phyloP scores from a whole-genome alignment of 2,329 filamentous ascomycete species.

The Clarireedia paspali region DNA sequence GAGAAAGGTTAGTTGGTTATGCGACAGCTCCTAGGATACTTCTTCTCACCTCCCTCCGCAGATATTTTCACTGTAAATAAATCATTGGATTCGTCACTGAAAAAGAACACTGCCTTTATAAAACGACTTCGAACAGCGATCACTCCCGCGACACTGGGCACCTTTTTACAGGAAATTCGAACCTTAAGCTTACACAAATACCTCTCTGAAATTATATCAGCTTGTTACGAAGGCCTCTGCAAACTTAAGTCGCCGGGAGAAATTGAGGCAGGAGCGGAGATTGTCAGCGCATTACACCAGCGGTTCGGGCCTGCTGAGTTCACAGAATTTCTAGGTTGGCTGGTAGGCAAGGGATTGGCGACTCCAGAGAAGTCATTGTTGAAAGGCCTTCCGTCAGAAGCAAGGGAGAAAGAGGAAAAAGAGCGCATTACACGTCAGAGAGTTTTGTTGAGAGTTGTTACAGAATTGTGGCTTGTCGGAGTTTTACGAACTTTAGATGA shows the following conservation, averaged over 20 bases:
- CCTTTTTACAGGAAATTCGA: slow-evolving; percentile 84
- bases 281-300: slow-evolving; percentile 91
- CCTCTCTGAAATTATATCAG: slow-evolving; percentile 91
- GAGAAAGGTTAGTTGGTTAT: slow-evolving; percentile 60
- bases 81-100: slow-evolving; percentile 87
- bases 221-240: slow-evolving; percentile 89
- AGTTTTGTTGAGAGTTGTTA: slow-evolving; percentile 79
- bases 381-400: slow-evolving; percentile 71
- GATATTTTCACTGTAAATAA: slow-evolving; percentile 47
- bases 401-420: slow-evolving; percentile 91
- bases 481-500: slow-evolving; percentile 74
- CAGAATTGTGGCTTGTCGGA: slow-evolving; percentile 91
- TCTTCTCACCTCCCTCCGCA: slow-evolving; percentile 14
- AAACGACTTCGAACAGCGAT: slow-evolving; percentile 90
- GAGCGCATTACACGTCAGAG: slow-evolving; percentile 83
- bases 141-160: slow-evolving; percentile 67
- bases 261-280: slow-evolving; percentile 83
- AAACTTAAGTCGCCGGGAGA: slow-evolving; percentile 88
- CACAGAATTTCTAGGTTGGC: slow-evolving; percentile 85
- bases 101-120: slow-evolving; percentile 98
- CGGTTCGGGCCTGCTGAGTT: slow-evolving; percentile 87
- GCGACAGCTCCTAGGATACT: neutral
- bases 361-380: slow-evolving; percentile 80
- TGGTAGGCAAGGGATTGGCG: slow-evolving; percentile 82
- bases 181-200: slow-evolving; percentile 92